phyloP scores from a whole-genome alignment of 371 early-diverging fungal genomes.

The Mucor ambiguus region DNA sequence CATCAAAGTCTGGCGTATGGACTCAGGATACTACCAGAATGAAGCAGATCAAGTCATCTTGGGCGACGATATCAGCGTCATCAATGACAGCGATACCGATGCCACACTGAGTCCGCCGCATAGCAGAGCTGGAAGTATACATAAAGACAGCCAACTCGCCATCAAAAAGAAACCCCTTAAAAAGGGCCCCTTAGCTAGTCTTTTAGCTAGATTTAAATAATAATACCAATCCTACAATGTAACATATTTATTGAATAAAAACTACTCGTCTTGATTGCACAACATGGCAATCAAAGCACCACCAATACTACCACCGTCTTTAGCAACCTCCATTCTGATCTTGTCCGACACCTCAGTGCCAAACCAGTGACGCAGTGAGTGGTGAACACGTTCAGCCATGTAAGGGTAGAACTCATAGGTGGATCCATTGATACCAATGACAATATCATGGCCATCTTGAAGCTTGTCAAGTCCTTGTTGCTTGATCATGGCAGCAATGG shows the following conservation, averaged over 20 bases:
- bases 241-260: neutral
- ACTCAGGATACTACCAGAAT: conserved; percentile 39
- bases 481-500: conserved; percentile 43
- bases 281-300: conserved; percentile 49
- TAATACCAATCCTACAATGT: neutral
- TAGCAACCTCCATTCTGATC: conserved; percentile 35
- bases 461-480: conserved; percentile 23
- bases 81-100: neutral
- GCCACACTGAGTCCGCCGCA: neutral
- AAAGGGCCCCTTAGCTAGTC: neutral
- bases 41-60: neutral
- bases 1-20: conserved; percentile 70
- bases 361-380: conserved; percentile 25
- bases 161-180: neutral
- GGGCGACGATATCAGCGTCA: neutral
- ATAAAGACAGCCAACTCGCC: neutral
- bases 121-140: neutral
- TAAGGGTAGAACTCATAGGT: conserved; percentile 88
- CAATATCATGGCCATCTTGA: conserved; percentile 44
- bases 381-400: conserved; percentile 10
- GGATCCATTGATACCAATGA: conserved; percentile 79
- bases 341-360: conserved; percentile 26
- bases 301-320: conserved; percentile 47
- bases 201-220: conserved; percentile 9
- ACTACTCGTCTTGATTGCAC: conserved; percentile 7